Percentiles rank a stretch among this genome's conserved stretches.
phyloP scores from a whole-genome alignment of 2,329 filamentous ascomycete species.

The Graphilbum ipis-grandicollis region DNA sequence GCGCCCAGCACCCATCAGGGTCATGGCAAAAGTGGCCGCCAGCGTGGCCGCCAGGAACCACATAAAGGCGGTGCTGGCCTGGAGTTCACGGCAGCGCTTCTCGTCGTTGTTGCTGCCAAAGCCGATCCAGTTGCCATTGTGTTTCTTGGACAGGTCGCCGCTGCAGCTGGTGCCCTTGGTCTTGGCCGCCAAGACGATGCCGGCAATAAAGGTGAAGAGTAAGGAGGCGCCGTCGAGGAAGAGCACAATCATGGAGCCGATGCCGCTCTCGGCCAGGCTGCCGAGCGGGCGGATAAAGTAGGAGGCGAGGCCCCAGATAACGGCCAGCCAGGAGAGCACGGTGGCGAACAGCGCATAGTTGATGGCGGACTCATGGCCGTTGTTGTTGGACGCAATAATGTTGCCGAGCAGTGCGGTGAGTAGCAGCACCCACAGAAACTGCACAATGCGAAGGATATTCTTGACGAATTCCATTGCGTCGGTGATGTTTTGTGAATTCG shows the following conservation, averaged over 20 bases:
- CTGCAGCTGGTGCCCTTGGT: constrained; percentile 52
- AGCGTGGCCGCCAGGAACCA: constrained; percentile 61
- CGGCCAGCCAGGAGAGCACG: constrained; percentile 45
- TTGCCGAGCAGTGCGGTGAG: constrained; percentile 40
- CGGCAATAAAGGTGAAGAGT: constrained; percentile 54
- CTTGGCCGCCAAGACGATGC: constrained; percentile 53
- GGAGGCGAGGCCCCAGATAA: constrained; percentile 43
- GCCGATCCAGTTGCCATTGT: constrained; percentile 35
- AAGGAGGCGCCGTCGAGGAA: constrained; percentile 40
- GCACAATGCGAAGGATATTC: constrained; percentile 26
- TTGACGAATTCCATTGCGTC: constrained; percentile 21
- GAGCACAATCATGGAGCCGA: constrained; percentile 35
- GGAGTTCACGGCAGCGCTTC: constrained; percentile 57
- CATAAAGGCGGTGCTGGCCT: constrained; percentile 58
- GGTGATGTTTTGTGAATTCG: not conserved
- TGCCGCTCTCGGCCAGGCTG: constrained; percentile 11
- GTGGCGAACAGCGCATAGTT: constrained; percentile 56
- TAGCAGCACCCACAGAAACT: constrained; percentile 34
- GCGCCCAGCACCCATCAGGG: constrained; percentile 29
- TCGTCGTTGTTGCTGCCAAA: constrained; percentile 40
- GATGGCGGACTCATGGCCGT: constrained; percentile 27
- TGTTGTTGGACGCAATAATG: constrained; percentile 32
- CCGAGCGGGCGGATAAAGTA: constrained; percentile 27
- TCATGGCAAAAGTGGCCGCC: constrained; percentile 36
- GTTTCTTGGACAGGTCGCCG: constrained; percentile 20